Evolutionary conservation across 768 basidiomycete species (phyloP), one percentile per base, ranked within the genome.

Genomic region (Leccinum subgranulosum): DNA sequence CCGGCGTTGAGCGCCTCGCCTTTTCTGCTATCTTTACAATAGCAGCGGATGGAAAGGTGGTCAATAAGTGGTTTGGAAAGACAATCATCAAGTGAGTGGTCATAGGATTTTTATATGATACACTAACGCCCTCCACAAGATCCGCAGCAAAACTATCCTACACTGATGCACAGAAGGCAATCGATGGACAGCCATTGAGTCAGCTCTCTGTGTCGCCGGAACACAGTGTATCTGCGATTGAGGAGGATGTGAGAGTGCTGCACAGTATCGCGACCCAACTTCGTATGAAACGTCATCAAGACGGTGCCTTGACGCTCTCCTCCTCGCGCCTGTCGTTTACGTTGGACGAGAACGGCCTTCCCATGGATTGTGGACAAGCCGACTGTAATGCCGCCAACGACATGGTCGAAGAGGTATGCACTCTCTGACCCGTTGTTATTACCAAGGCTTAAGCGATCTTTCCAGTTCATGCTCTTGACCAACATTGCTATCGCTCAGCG

Each of bases 41-140:
- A 75, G 86, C 86, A 48, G 76, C 83, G 51, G 92, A 98, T 21
- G 95, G 85, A 2, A 87, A 83, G 61, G 77, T 98, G 6, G 53
- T 92, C 57, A 88, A 89, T 65, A 96, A 91, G 69, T 94, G 91
- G 88, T 95, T 96, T 67, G 93, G 90, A 47, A 92, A 90, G 76
- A 93, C 92, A 2, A 83, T 98, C 61, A 86, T 98, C 73, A 91
- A 87, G 91, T 93, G 66, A 62, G 81, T 73, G 27, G 47, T 33
- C 17, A 8, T 49, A n/a, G 10, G 49, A 28, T 27, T 25, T 1
- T 48, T 9, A 17, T 50, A 27, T 5, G 28, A 12, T 39, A 15
- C 53, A 59, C 56, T 59, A 58, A 54, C 51, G 28, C 49, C n/a
- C 12, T 28, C 49, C 9, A 14, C 51, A 68, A 94, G 92, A 67